These are phyloP conservation scores for Pseudotsuga menziesii DNA, from an alignment of 75 land plant species.

Conservation along the genomic window DNA sequence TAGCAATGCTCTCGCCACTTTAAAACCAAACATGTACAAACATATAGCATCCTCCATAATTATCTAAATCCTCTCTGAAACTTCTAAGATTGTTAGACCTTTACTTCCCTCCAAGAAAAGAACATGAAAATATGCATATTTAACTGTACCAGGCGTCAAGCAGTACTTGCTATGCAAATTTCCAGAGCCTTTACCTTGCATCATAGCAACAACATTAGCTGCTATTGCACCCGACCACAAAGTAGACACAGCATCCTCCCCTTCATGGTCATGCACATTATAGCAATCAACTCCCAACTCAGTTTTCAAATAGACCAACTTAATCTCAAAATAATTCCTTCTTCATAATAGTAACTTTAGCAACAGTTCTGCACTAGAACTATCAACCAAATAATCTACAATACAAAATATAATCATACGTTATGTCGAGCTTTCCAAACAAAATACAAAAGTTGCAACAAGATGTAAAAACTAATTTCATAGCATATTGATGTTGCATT, in stretches of 20 bases:
- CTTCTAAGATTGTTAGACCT: constrained; percentile 81
- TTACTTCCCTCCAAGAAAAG: constrained; percentile 86
- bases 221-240: constrained; percentile 91
- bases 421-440: neutral
- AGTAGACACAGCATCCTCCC: constrained; percentile 58
- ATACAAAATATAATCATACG: neutral
- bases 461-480: neutral
- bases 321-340: neutral
- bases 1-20: too few species aligned
- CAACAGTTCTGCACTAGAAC: neutral
- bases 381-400: neutral
- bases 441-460: neutral
- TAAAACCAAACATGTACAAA: too few species aligned
- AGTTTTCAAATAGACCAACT: neutral
- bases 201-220: constrained; percentile 80
- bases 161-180: constrained; percentile 62
- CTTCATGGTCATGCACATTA: constrained; percentile 45
- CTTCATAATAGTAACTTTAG: neutral
- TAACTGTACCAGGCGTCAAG: constrained; percentile 97
- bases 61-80: constrained; percentile 94
- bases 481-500: neutral
- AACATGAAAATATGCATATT: constrained; percentile 97
- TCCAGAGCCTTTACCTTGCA: constrained; percentile 81
- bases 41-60: neutral
- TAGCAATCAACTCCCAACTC: neutral